Evolutionary conservation across 805 yeast genomes (phyloP).

Genomic region (Metschnikowia amazonensis): DNA sequence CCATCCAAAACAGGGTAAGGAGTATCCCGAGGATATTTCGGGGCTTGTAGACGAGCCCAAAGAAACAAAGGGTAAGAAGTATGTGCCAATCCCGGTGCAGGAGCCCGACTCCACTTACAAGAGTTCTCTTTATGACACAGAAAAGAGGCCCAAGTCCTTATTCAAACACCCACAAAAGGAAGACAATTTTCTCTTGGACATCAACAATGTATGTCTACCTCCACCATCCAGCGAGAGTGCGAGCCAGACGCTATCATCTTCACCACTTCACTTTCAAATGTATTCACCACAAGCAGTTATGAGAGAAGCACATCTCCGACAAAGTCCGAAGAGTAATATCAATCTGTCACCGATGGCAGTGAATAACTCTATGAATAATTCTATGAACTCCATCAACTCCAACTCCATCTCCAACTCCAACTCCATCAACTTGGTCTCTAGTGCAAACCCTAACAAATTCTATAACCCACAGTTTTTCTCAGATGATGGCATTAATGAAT

Average conservation of each 20-base stretch:
- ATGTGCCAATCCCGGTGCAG: slow-evolving; percentile 41
- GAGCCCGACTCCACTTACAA: slow-evolving; percentile 22
- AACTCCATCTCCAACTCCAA: too few species aligned
- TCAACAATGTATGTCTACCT: slow-evolving; percentile 31
- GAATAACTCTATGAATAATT: too few species aligned
- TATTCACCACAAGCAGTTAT: slow-evolving; percentile 24
- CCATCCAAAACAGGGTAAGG: slow-evolving; percentile 12
- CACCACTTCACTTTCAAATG: slow-evolving; percentile 9
- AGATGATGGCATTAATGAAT: slow-evolving; percentile 20
- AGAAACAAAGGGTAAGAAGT: slow-evolving; percentile 19
- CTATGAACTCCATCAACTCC: too few species aligned
- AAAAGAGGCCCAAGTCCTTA: neutral
- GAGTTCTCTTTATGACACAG: neutral
- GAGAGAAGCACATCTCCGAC: neutral
- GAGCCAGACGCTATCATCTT: slow-evolving; percentile 29
- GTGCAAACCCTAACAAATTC: slow-evolving; percentile 22
- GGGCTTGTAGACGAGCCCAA: slow-evolving; percentile 23
- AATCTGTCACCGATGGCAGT: slow-evolving; percentile 11
- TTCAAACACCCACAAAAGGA: neutral
- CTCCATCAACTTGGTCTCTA: neutral
- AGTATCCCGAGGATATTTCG: slow-evolving; percentile 33
- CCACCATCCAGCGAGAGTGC: slow-evolving; percentile 33
- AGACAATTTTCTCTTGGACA: slow-evolving; percentile 2
- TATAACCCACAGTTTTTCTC: slow-evolving; percentile 41
- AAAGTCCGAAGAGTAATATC: neutral